Evolutionary conservation across 805 yeast genomes (phyloP).

Genomic region (Candida parachauliodes): DNA sequence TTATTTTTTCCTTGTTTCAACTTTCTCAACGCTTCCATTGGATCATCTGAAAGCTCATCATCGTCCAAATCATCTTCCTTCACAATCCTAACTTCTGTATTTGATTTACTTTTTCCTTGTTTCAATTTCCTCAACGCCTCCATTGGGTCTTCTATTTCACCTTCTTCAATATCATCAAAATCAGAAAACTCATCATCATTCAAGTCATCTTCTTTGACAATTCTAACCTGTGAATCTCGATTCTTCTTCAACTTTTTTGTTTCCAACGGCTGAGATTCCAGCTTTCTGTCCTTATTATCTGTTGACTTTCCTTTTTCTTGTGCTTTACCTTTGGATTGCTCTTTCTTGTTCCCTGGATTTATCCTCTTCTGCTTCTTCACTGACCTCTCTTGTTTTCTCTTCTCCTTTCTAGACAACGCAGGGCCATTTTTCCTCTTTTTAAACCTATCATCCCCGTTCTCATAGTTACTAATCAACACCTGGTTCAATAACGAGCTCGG

Average conservation of each 20-base stretch:
- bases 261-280: not conserved
- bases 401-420: slow-evolving; percentile 28
- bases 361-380: slow-evolving; percentile 29
- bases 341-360: no score
- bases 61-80: slow-evolving; percentile 4
- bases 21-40: slow-evolving; percentile 13
- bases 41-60: slow-evolving; percentile 5
- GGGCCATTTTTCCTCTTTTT: slow-evolving; percentile 22
- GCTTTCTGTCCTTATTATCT: no score
- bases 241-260: slow-evolving; percentile 11
- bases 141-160: no score
- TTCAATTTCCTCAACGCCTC: no score
- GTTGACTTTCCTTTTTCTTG: no score
- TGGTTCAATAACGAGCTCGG: slow-evolving; percentile 56
- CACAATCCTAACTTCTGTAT: not conserved
- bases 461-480: slow-evolving; percentile 36
- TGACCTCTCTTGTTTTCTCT: slow-evolving; percentile 31
- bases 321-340: no score
- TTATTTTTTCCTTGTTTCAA: slow-evolving; percentile 12
- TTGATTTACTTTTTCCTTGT: slow-evolving; percentile 6
- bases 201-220: slow-evolving; percentile 27
- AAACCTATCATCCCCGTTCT: slow-evolving; percentile 26
- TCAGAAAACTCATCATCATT: slow-evolving; percentile 16
- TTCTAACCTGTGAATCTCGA: slow-evolving; percentile 12
- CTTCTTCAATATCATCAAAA: not conserved